Evolutionary conservation across 495 filamentous ascomycete genomes (phyloP).

Genomic region (Penicillium ochrochloron): DNA sequence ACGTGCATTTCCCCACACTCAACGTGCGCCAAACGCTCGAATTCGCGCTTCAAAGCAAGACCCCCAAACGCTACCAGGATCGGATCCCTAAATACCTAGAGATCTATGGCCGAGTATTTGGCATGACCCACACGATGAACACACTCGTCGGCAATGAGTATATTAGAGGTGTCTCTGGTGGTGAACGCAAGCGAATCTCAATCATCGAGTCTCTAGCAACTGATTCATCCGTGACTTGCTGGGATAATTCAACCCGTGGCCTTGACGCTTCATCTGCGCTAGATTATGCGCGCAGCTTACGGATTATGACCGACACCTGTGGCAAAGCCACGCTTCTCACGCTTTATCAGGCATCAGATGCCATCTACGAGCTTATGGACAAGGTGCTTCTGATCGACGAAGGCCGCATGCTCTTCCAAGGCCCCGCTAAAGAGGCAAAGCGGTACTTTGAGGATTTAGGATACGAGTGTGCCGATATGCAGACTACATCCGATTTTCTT

Average conservation of each 20-base stretch:
- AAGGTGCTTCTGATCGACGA: conserved; percentile 83
- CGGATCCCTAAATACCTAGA: conserved; percentile 70
- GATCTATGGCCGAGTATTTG: conserved; percentile 78
- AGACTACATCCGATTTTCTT: conserved; percentile 83
- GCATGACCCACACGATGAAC: conserved; percentile 78
- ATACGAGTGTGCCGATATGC: conserved; percentile 73
- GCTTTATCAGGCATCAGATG: conserved; percentile 81
- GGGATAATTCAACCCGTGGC: conserved; percentile 85
- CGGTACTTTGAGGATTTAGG: conserved; percentile 82
- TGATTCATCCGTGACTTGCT: conserved; percentile 73
- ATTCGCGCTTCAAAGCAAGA: conserved; percentile 80
- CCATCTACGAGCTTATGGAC: conserved; percentile 83
- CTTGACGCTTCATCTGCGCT: conserved; percentile 82
- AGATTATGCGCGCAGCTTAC: conserved; percentile 69
- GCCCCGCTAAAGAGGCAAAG: conserved; percentile 68
- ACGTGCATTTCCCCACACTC: conserved; percentile 79
- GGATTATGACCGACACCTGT: conserved; percentile 79
- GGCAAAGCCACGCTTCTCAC: conserved; percentile 79
- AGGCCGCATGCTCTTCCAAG: conserved; percentile 80
- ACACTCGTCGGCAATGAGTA: conserved; percentile 84
- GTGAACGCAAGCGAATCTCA: conserved; percentile 72
- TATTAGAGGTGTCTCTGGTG: conserved; percentile 85
- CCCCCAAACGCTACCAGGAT: conserved; percentile 70
- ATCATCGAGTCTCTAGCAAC: conserved; percentile 65
- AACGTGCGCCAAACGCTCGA: conserved; percentile 83